Evolutionary conservation across 192 early-diverging fungal species (phyloP).

Genomic region (Podila verticillata): DNA sequence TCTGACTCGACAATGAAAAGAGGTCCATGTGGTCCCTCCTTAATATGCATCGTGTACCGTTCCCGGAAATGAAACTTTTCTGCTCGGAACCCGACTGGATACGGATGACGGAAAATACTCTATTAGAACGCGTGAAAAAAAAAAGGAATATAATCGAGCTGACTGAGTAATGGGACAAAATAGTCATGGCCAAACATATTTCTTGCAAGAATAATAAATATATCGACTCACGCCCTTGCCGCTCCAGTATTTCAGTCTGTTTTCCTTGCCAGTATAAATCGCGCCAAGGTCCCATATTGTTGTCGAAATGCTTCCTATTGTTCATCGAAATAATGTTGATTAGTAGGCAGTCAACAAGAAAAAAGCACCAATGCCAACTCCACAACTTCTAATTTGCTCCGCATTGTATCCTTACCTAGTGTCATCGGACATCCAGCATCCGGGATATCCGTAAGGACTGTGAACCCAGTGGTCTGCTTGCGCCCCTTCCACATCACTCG

Average conservation of each 20-base stretch:
- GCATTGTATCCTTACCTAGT: conserved; percentile 40
- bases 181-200: background rate
- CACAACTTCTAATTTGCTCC: background rate
- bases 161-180: background rate
- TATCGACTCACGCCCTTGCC: conserved; percentile 54
- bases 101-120: conserved; percentile 62
- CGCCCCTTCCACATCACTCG: conserved; percentile 27
- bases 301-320: conserved; percentile 57
- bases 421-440: conserved; percentile 48
- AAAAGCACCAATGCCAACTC: background rate
- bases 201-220: background rate
- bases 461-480: conserved; percentile 37
- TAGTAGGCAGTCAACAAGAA: no score
- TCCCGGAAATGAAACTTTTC: conserved; percentile 61
- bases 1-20: conserved; percentile 59
- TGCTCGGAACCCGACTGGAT: conserved; percentile 61
- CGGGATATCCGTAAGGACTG: conserved; percentile 24
- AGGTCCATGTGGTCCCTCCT: conserved; percentile 50
- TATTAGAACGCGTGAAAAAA: background rate
- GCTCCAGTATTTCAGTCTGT: conserved; percentile 59
- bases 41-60: conserved; percentile 60
- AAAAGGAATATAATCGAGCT: background rate
- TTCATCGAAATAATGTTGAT: background rate
- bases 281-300: conserved; percentile 61
- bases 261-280: conserved; percentile 51